These are phyloP conservation scores for Abrus precatorius DNA, from an alignment of 306 rosid species.

Conservation along the genomic window DNA sequence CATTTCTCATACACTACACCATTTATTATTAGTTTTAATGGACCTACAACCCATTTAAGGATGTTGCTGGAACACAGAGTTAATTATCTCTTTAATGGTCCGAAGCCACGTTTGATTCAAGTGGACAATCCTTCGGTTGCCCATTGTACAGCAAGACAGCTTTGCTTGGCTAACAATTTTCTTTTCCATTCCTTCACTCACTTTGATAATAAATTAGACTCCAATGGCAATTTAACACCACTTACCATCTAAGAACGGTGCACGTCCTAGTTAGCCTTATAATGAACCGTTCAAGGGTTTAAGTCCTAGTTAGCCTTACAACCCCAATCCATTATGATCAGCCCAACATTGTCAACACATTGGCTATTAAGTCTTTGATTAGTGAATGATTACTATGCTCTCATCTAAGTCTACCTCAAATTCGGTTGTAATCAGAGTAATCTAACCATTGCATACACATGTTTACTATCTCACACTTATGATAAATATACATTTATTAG, in stretches of 20 bases:
- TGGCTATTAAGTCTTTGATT: no score
- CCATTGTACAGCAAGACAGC: constrained; percentile 23
- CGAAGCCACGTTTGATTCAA: constrained; percentile 9
- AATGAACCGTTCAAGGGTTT: neutral
- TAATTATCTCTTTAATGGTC: neutral
- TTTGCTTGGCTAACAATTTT: neutral
- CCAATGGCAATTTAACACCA: neutral
- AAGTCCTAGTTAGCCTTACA: neutral
- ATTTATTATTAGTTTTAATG: neutral
- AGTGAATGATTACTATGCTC: no score
- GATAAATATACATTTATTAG: no score
- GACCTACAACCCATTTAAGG: constrained; percentile 14
- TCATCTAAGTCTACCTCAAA: no score
- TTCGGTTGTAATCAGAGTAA: no score
- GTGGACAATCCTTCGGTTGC: constrained; percentile 9
- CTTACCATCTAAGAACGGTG: neutral
- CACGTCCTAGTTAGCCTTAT: neutral
- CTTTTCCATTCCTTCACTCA: neutral
- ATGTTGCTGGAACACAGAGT: neutral
- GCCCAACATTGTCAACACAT: no score
- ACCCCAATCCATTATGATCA: no score
- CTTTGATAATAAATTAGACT: constrained; percentile 25
- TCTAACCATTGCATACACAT: no score
- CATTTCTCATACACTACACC: no score
- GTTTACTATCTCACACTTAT: no score